Percentiles rank a stretch among this genome's conserved stretches.
Evolutionary conservation across 495 filamentous ascomycete species (phyloP).

Genomic region (Penicillium malachiteum): DNA sequence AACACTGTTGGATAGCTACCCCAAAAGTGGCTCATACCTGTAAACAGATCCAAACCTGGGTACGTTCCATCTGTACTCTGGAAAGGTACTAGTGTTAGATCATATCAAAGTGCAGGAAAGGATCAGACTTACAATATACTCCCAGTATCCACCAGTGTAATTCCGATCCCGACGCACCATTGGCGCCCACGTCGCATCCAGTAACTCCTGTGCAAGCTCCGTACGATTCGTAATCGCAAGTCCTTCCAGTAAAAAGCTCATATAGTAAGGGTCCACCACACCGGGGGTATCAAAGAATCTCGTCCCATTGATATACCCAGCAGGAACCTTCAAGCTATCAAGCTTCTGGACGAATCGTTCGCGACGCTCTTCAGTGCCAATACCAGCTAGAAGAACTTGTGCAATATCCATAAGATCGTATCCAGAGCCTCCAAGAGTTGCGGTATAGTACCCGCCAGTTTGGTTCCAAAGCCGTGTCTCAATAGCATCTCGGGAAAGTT

Average conservation of each 20-base stretch:
- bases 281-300: background rate
- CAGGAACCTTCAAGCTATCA: background rate
- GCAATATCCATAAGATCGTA: background rate
- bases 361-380: background rate
- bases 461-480: background rate
- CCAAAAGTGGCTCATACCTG: conserved; percentile 7
- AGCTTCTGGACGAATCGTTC: background rate
- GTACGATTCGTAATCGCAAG: background rate
- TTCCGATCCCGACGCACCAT: conserved; percentile 6
- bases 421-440: background rate
- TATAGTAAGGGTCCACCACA: background rate
- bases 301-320: background rate
- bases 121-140: conserved; percentile 5
- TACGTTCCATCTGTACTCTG: conserved; percentile 8
- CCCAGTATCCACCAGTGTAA: conserved; percentile 9
- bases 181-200: conserved; percentile 7
- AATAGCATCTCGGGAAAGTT: background rate
- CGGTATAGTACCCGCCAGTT: background rate
- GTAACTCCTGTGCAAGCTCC: background rate
- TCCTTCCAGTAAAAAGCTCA: background rate
- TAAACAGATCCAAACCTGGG: conserved; percentile 6
- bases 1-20: conserved; percentile 9
- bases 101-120: too few species aligned
- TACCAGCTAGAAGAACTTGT: background rate
- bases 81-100: background rate